Base-by-base conservation (phyloP, 176 grass and related monocot species). In the Calamus simplicifolius region DNA sequence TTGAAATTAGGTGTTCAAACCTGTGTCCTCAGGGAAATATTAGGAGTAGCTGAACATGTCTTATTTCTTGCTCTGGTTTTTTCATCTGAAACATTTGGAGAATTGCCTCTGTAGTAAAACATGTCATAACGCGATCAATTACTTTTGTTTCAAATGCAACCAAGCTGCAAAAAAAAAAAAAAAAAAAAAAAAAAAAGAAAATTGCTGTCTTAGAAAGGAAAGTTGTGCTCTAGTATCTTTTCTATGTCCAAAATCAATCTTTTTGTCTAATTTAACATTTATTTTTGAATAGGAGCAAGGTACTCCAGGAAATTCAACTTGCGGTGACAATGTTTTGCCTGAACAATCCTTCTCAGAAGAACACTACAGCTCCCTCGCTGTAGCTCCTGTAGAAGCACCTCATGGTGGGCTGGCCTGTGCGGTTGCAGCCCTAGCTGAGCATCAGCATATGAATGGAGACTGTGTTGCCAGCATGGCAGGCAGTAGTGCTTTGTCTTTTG, bases 391-490 rank as follows among this genome's bases (percentile, higher is more conserved):
- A n/a, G 70, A 85, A 75, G 19, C 68, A 81, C 48, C 74, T 62
- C 72, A 80, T 54, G 48, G 72, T 58, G 93, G 84, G 29, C 75
- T 97, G 71, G 87, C 84, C 66, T 75, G 62, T 48, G 87, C 84
- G 26, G 87, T 90, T 3, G 93, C 93, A 53, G 81, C 76, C 50
- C 76, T 98, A 69, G 93, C 93, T 0, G 87, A 98, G 53, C 81
- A 78, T 55, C 84, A 92, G 29, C 78, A 88, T 27, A 71, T 68
- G 81, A 52, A 75, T 59, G 69, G 66, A 14, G 81, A 83, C 21
- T 4, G 77, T 63, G 76, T 66, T 66, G 65, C 50, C 12, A 0
- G 75, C 21, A 54, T 43, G 35, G 35, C 71, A 38, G 25, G 52
- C 49, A 73, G 50, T 27, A 51, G 71, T 51, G 50, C 50, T 35